These are phyloP conservation scores for Asparagopsis taxiformis DNA, from an alignment of 31 red algal genomes.

Conservation along the genomic window DNA sequence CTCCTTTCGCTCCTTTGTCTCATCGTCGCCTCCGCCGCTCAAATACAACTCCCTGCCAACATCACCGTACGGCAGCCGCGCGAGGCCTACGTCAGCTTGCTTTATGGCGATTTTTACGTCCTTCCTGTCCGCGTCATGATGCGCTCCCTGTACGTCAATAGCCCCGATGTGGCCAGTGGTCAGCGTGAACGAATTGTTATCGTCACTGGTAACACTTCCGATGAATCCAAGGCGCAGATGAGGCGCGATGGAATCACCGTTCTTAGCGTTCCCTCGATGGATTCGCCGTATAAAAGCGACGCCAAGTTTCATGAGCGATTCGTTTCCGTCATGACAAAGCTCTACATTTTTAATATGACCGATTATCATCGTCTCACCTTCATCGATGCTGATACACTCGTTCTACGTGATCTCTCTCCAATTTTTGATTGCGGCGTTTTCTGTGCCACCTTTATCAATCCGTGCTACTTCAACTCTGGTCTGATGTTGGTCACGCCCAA, in stretches of 20 bases:
- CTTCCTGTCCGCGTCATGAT: slow-evolving; percentile 82
- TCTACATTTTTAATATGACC: slow-evolving; percentile 71
- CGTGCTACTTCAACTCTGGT: slow-evolving; percentile 86
- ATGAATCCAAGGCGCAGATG: slow-evolving; percentile 31
- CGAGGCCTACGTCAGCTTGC: slow-evolving; percentile 77
- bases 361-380: slow-evolving; percentile 59
- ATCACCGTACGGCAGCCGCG: background rate
- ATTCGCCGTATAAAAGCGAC: slow-evolving; percentile 46
- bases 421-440: slow-evolving; percentile 77
- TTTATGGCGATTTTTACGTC: slow-evolving; percentile 82
- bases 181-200: slow-evolving; percentile 56
- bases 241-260: slow-evolving; percentile 60
- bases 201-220: slow-evolving; percentile 65
- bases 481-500: slow-evolving; percentile 78
- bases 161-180: slow-evolving; percentile 46
- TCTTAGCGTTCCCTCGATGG: slow-evolving; percentile 41
- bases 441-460: slow-evolving; percentile 86
- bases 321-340: slow-evolving; percentile 79
- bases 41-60: background rate
- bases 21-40: background rate
- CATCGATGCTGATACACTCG: slow-evolving; percentile 80
- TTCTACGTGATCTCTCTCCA: slow-evolving; percentile 60
- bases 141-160: slow-evolving; percentile 53
- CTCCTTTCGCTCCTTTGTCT: background rate
- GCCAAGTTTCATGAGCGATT: slow-evolving; percentile 63